phyloP scores from a whole-genome alignment of 495 filamentous ascomycete genomes.

The Aspergillus incahuasiensis region DNA sequence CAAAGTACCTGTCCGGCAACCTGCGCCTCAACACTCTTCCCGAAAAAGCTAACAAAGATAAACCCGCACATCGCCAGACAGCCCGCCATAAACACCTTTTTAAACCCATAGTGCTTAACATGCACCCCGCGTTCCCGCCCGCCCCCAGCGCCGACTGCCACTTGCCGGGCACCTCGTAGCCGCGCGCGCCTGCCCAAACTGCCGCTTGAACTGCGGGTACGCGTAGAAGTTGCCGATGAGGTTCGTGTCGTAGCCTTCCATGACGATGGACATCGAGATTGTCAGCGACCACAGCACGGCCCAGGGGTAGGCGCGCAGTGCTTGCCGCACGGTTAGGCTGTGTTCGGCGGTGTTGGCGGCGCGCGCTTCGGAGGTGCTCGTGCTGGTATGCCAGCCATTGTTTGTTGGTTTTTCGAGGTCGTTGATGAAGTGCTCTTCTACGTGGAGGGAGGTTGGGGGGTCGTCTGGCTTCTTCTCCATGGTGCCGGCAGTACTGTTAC shows the following conservation, averaged over 20 bases:
- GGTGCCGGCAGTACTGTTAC: background rate
- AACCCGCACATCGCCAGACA: conserved; percentile 50
- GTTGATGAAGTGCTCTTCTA: background rate
- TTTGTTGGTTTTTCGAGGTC: background rate
- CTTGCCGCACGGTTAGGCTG: conserved; percentile 17
- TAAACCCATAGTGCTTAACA: conserved; percentile 41
- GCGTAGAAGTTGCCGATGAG: conserved; percentile 36
- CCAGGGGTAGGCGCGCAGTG: conserved; percentile 33
- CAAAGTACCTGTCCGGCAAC: conserved; percentile 61
- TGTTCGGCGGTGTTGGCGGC: conserved; percentile 21
- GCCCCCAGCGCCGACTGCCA: conserved; percentile 69
- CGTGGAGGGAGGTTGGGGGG: background rate
- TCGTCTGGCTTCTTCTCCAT: background rate
- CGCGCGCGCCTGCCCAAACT: conserved; percentile 12
- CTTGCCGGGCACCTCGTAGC: background rate
- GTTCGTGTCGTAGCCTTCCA: conserved; percentile 47
- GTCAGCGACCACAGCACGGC: conserved; percentile 43
- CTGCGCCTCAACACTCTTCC: conserved; percentile 51
- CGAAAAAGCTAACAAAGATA: conserved; percentile 63
- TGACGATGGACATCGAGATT: conserved; percentile 42
- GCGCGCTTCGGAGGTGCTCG: conserved; percentile 19
- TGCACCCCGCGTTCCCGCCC: conserved; percentile 32
- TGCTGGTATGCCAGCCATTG: background rate
- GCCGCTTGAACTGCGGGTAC: conserved; percentile 41
- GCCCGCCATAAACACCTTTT: conserved; percentile 57